Conservation (phyloP, 441 rosid species). For the California macrophylla region DNA sequence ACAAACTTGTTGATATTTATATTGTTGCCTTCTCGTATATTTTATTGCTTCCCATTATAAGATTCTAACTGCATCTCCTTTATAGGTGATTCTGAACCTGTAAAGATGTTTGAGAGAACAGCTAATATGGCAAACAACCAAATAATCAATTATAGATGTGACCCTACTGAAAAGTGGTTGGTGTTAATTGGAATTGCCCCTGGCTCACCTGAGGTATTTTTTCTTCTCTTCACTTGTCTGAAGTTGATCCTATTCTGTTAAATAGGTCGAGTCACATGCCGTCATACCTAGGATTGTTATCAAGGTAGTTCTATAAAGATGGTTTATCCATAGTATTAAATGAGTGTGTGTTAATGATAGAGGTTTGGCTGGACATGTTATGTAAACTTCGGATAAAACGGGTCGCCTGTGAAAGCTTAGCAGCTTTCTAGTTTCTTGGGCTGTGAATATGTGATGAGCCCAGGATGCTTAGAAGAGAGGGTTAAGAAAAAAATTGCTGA, state of each 20-base stretch:
- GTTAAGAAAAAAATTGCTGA: neutral
- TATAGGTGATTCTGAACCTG: constrained; percentile 93
- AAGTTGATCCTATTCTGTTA: neutral
- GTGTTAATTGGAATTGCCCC: constrained; percentile 98
- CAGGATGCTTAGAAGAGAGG: neutral
- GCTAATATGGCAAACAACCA: constrained; percentile 91
- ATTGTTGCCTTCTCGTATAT: neutral
- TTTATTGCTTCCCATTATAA: neutral
- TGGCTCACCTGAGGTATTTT: constrained; percentile 87
- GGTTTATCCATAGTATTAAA: neutral
- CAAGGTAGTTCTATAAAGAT: neutral
- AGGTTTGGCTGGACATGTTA: neutral
- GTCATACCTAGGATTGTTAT: neutral
- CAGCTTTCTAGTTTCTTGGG: neutral
- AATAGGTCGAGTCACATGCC: neutral
- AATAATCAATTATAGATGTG: constrained; percentile 90
- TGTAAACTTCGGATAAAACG: neutral
- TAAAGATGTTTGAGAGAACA: constrained; percentile 94
- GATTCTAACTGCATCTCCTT: constrained; percentile 13
- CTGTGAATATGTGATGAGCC: neutral
- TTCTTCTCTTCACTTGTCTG: neutral
- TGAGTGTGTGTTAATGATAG: neutral
- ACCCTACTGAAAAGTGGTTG: constrained; percentile 96
- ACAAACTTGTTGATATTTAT: neutral
- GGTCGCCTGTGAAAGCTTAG: neutral